Evolutionary conservation across 2,329 filamentous ascomycete genomes (phyloP).

Genomic region (Ophiocordyceps camponoti-leonardi): DNA sequence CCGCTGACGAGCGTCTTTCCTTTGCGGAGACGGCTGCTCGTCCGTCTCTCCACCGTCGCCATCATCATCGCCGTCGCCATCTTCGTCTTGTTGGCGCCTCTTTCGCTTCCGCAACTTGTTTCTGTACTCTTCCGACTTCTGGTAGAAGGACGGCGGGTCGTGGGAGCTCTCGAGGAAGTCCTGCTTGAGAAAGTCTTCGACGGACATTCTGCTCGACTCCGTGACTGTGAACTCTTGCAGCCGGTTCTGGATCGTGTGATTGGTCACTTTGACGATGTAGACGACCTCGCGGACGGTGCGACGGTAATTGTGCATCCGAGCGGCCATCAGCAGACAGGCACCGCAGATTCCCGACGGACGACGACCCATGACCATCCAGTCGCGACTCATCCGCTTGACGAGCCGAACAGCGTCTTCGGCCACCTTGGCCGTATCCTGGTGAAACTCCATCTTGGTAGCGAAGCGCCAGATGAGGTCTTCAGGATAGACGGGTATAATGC

Average conservation of each 20-base stretch:
- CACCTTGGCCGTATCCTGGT: slow-evolving; percentile 62
- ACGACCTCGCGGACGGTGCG: slow-evolving; percentile 86
- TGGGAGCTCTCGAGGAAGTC: slow-evolving; percentile 56
- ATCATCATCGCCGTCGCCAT: slow-evolving; percentile 4
- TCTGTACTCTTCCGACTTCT: slow-evolving; percentile 42
- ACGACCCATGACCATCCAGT: slow-evolving; percentile 94
- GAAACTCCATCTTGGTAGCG: slow-evolving; percentile 82
- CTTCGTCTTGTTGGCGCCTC: slow-evolving; percentile 7
- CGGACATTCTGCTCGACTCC: slow-evolving; percentile 66
- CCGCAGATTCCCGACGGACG: slow-evolving; percentile 88
- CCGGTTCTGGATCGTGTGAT: slow-evolving; percentile 80
- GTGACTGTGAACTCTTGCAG: slow-evolving; percentile 84
- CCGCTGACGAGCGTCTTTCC: not conserved
- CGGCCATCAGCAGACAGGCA: slow-evolving; percentile 83
- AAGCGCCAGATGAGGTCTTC: slow-evolving; percentile 88
- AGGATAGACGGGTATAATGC: slow-evolving; percentile 54
- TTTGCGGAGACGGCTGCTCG: not conserved
- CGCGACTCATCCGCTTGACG: slow-evolving; percentile 80
- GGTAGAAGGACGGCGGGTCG: slow-evolving; percentile 72
- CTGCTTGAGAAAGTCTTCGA: slow-evolving; percentile 65
- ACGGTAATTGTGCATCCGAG: slow-evolving; percentile 95
- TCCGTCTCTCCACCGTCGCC: not conserved
- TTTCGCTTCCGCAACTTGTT: slow-evolving; percentile 31
- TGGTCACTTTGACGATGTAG: slow-evolving; percentile 95
- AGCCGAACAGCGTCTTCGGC: slow-evolving; percentile 78